Percentiles rank a stretch among this genome's conserved stretches.
Conservation (phyloP, 2,329 filamentous ascomycete genomes). For the Trichoderma sp. region DNA sequence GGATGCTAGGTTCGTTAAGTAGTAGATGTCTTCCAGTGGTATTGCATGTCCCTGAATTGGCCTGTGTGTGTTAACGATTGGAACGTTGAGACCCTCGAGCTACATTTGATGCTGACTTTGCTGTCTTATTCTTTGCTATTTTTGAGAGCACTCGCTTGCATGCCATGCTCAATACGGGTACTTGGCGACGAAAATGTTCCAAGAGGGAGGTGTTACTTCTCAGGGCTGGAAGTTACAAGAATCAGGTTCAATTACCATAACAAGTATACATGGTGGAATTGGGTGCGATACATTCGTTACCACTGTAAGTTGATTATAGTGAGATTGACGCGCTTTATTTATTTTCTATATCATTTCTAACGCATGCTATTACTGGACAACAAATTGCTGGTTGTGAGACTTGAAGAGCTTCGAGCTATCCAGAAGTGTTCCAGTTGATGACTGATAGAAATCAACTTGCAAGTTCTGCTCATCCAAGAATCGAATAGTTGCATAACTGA, state of each 20-base stretch:
- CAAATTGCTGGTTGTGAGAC: slow-evolving; percentile 44
- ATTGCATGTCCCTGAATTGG: no score
- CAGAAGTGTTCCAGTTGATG: slow-evolving; percentile 45
- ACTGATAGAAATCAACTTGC: slow-evolving; percentile 50
- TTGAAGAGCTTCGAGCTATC: slow-evolving; percentile 50
- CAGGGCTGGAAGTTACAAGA: not conserved
- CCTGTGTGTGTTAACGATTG: no score
- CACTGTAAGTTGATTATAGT: no score
- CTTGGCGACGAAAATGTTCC: no score
- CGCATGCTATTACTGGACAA: slow-evolving; percentile 34
- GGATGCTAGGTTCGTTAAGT: no score
- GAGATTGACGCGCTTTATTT: not conserved
- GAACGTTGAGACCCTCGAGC: no score
- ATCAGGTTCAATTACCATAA: not conserved
- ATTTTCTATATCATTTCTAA: not conserved
- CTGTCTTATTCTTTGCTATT: no score
- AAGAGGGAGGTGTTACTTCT: no score
- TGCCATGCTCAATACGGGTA: no score
- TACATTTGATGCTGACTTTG: no score
- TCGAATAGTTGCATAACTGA: slow-evolving; percentile 48
- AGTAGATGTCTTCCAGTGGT: no score
- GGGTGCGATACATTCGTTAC: not conserved
- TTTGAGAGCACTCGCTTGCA: no score
- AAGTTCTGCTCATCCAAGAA: slow-evolving; percentile 46
- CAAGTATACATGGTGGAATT: not conserved